These are phyloP conservation scores for Suillus bovinus DNA, from an alignment of 768 basidiomycete genomes.

Conservation along the genomic window DNA sequence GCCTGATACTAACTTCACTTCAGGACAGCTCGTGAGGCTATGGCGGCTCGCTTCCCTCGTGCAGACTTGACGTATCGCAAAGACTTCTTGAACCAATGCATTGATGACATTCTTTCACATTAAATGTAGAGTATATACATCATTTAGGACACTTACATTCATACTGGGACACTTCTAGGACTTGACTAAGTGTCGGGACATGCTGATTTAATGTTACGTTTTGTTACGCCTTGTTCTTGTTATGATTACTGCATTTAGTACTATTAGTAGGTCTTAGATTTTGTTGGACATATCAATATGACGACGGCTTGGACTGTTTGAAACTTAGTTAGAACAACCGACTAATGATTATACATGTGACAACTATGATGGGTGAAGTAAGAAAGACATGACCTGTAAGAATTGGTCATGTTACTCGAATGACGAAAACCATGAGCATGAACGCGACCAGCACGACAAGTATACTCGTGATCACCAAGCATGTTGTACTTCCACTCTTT, in stretches of 20 bases:
- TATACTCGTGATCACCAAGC: constrained; percentile 64
- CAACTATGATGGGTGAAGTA: constrained; percentile 6
- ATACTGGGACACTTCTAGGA: constrained; percentile 12
- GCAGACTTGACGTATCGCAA: constrained; percentile 58
- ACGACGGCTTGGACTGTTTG: constrained; percentile 17
- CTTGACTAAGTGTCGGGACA: not conserved
- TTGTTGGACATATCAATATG: constrained; percentile 11
- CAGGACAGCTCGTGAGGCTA: constrained; percentile 64
- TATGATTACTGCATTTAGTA: constrained; percentile 1
- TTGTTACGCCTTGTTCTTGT: too few relatives aligned
- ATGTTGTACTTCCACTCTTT: constrained; percentile 72
- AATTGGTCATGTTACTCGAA: constrained; percentile 53
- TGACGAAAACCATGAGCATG: constrained; percentile 68
- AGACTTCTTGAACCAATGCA: constrained; percentile 67
- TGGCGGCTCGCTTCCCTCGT: constrained; percentile 63
- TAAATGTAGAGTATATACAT: constrained; percentile 32
- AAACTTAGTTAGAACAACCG: constrained; percentile 4
- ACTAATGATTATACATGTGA: not conserved
- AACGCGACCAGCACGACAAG: constrained; percentile 69
- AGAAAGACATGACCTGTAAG: constrained; percentile 1
- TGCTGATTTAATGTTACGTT: not conserved
- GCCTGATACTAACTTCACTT: constrained; percentile 5
- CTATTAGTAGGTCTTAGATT: constrained; percentile 11
- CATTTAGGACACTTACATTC: constrained; percentile 3
- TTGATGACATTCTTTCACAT: constrained; percentile 64